Evolutionary conservation across 805 yeast genomes (phyloP).

Genomic region (Kluyveromyces lactis): DNA sequence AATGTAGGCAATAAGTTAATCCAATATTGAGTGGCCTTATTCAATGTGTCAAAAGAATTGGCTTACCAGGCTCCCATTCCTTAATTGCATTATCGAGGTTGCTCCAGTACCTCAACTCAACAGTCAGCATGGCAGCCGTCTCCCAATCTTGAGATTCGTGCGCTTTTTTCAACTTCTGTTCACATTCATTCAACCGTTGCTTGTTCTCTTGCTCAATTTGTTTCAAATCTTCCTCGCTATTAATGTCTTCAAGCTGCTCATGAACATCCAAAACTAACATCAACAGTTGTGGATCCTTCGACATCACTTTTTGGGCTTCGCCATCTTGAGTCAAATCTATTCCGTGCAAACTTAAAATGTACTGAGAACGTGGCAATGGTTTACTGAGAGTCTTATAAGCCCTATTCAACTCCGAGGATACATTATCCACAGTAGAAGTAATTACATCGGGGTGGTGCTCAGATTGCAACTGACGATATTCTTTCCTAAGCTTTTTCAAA

Average conservation of each 20-base stretch:
- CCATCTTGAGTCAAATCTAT: constrained; percentile 57
- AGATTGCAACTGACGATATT: constrained; percentile 67
- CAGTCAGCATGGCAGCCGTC: constrained; percentile 54
- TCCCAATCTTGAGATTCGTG: constrained; percentile 44
- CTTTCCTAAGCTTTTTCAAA: constrained; percentile 50
- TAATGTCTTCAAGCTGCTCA: constrained; percentile 68
- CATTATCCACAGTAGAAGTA: constrained; percentile 16
- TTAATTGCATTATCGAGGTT: constrained; percentile 66
- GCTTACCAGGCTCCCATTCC: constrained; percentile 71
- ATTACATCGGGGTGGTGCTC: constrained; percentile 73
- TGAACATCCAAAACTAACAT: constrained; percentile 78
- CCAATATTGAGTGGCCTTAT: not conserved
- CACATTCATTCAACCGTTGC: constrained; percentile 41
- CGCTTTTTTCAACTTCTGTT: constrained; percentile 37
- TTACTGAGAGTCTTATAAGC: constrained; percentile 67
- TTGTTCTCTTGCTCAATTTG: constrained; percentile 48
- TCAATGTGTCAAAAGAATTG: constrained; percentile 56
- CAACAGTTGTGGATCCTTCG: constrained; percentile 47
- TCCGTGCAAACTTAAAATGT: constrained; percentile 38
- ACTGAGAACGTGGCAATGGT: constrained; percentile 66
- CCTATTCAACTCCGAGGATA: constrained; percentile 52
- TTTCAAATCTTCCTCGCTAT: constrained; percentile 48
- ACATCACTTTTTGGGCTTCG: constrained; percentile 35
- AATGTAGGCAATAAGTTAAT: too few relatives aligned
- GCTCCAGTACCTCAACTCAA: constrained; percentile 75